phyloP scores from a whole-genome alignment of 2,329 filamentous ascomycete genomes.

The Phaeophleospora eucalypticola region DNA sequence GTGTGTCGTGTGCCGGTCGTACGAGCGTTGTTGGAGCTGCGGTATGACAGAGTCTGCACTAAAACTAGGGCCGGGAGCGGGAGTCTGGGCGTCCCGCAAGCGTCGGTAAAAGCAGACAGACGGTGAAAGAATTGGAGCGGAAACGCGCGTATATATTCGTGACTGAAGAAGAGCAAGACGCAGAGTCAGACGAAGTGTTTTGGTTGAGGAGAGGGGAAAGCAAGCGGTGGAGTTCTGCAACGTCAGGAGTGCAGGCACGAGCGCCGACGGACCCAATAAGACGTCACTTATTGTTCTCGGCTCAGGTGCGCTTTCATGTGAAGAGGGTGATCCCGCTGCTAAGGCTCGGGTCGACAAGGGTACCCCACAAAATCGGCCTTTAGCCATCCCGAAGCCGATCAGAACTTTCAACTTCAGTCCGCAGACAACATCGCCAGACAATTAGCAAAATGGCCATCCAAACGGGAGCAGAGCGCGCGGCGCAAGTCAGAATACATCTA shows the following conservation, averaged over 20 bases:
- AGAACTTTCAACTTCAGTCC: neutral
- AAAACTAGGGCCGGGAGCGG: neutral
- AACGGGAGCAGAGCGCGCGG: constrained; percentile 11
- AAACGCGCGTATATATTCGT: neutral
- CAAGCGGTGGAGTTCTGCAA: too few species aligned
- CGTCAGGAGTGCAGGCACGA: too few species aligned
- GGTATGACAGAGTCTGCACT: neutral
- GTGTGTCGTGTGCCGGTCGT: neutral
- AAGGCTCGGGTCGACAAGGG: too few species aligned
- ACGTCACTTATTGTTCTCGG: too few species aligned
- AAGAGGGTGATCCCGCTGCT: neutral
- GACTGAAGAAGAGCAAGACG: neutral
- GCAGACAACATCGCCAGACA: neutral
- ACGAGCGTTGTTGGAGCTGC: neutral
- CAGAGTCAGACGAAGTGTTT: neutral
- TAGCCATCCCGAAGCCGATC: too few species aligned
- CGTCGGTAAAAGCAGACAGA: neutral
- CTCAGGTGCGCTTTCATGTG: constrained; percentile 8
- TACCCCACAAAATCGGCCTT: neutral
- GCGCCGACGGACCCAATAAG: too few species aligned
- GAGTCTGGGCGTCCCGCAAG: neutral
- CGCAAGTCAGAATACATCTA: constrained; percentile 54
- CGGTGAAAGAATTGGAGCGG: neutral
- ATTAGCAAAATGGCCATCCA: constrained; percentile 1
- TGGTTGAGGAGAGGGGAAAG: neutral